A percentile compares a stretch with the other conserved stretches of the same genome.
Conservation (phyloP, 164 flowering plant genomes). For the Dillenia suffruticosa region DNA sequence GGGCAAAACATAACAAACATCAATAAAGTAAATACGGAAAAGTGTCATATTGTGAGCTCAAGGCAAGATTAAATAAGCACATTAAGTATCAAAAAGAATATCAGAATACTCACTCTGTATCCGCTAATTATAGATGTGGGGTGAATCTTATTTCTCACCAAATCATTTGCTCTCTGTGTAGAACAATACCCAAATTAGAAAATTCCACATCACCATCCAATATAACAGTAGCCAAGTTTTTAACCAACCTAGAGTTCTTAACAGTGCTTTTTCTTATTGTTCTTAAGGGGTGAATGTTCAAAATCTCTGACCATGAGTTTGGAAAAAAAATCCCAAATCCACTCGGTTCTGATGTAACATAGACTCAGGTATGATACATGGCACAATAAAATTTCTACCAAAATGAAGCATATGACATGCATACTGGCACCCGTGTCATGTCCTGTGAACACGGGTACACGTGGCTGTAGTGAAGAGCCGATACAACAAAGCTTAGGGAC, state of each 20-base stretch:
- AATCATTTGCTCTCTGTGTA: constrained; percentile 93
- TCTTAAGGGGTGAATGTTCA: too few species aligned
- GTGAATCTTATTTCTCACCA: constrained; percentile 90
- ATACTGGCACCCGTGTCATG: too few species aligned
- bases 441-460: too few species aligned
- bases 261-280: too few species aligned
- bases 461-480: too few species aligned
- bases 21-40: not conserved
- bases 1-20: not conserved
- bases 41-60: not conserved
- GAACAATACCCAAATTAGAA: constrained; percentile 1
- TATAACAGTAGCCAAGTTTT: not conserved
- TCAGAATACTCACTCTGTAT: constrained; percentile 65
- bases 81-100: not conserved
- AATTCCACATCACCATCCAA: not conserved
- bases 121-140: constrained; percentile 98
- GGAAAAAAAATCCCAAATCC: too few species aligned
- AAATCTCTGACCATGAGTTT: too few species aligned
- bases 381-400: too few species aligned
- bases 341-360: too few species aligned
- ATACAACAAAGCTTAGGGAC: too few species aligned
- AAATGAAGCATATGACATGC: too few species aligned
- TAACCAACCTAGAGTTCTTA: not conserved
- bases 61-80: not conserved
- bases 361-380: too few species aligned